phyloP scores from a whole-genome alignment of 805 yeast species.

The Saturnispora sanitii region DNA sequence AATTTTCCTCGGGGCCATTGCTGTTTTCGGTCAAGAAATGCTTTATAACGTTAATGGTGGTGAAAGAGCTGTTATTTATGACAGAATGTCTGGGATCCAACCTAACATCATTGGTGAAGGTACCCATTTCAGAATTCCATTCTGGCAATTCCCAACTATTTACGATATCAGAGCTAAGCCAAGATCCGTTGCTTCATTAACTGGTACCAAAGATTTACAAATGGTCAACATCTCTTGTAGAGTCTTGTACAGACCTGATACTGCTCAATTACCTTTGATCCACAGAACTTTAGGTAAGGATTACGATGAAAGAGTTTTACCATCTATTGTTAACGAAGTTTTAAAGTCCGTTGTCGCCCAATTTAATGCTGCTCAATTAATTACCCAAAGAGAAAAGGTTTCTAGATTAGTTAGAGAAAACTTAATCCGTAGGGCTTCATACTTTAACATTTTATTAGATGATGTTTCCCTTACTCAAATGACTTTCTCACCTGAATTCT shows the following conservation, averaged over 20 bases:
- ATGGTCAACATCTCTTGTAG: conserved; percentile 99
- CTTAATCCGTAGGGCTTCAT: conserved; percentile 81
- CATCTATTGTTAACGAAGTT: conserved; percentile 95
- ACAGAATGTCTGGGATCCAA: conserved; percentile 77
- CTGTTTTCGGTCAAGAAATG: conserved; percentile 42
- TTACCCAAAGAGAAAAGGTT: conserved; percentile 97
- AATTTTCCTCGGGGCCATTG: conserved; percentile 48
- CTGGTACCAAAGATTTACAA: conserved; percentile 97
- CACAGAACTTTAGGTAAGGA: conserved; percentile 90
- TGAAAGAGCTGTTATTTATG: conserved; percentile 91
- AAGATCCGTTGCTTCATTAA: conserved; percentile 86
- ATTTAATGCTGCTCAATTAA: conserved; percentile 94
- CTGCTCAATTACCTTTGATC: conserved; percentile 67
- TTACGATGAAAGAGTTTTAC: conserved; percentile 93
- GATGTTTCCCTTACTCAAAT: conserved; percentile 94
- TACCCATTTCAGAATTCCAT: conserved; percentile 88
- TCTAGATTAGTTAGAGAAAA: conserved; percentile 86
- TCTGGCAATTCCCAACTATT: conserved; percentile 86
- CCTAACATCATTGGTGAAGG: conserved; percentile 84
- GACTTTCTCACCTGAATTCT: conserved; percentile 97
- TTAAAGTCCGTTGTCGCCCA: conserved; percentile 95
- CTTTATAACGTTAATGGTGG: conserved; percentile 95
- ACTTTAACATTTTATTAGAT: conserved; percentile 79
- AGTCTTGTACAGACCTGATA: conserved; percentile 84
- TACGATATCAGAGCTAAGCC: conserved; percentile 97